Base-by-base conservation (phyloP, 2,329 filamentous ascomycete genomes). In the Ophiostoma triangulosporum region DNA sequence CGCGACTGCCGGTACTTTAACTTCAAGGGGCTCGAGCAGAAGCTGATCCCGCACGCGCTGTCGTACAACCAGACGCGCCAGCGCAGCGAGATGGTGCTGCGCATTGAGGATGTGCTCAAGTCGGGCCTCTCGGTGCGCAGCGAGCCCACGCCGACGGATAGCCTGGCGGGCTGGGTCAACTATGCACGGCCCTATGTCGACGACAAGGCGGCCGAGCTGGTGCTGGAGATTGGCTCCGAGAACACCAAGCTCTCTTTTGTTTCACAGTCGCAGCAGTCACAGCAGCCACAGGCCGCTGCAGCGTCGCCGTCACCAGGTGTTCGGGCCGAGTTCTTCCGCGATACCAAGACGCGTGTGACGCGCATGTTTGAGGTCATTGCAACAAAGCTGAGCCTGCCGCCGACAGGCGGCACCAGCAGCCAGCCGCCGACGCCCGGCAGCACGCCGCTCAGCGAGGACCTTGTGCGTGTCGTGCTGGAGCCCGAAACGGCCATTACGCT, bases 1-100 rank as follows among this genome's bases (percentile, higher is more conserved):
- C 77, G 86, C 38, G 91, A 97, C 66, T 93, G 88, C 57, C 82
- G 87, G 51, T 97, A 96, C 66, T 96, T 91, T 66, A 88, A 95
- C 65, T 83, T 97, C 61, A 91, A 90, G 64, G 89, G 88, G 0
- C 70, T 96, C 0, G 91, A 97, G 69, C 91, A 97, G 68, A 83
- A 81, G 58, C 73, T 97, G 11, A 84, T 96, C 43, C 80, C 86
- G 0, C 86, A 90, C 65, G 67, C 79, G 27, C 84, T 91, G 56
- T 80, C 75, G 51, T 89, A 81, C 67, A 95, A 96, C 62, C 76
- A 86, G 33, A 69, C 76, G 15, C 76, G 84, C 2, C 71, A 76
- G 15, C 77, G 77, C 49, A 74, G 79, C 3, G 90, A 97, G 68
- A 95, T 97, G 17, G 69, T 81, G 4, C 73, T 97, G 31, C 77